phyloP scores from a whole-genome alignment of 2,329 filamentous ascomycete genomes.

The Phialocephala sp. region DNA sequence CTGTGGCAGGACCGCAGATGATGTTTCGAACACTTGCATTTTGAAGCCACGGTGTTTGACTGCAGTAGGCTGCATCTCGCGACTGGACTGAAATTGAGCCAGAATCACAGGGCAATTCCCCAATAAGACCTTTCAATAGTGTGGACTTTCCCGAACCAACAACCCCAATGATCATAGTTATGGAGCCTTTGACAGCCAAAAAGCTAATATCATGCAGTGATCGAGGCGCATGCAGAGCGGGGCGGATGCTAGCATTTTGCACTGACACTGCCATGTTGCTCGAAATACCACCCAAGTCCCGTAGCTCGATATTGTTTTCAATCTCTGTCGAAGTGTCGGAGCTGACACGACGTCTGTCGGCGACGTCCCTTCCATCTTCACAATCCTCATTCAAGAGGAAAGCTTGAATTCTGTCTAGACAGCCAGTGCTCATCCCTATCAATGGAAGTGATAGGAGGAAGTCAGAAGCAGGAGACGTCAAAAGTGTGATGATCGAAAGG shows the following conservation, averaged over 20 bases:
- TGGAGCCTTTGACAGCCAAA: constrained; percentile 16
- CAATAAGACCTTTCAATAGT: constrained; percentile 38
- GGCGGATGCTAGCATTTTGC: constrained; percentile 16
- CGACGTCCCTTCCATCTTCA: constrained; percentile 11
- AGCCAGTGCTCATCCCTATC: constrained; percentile 25
- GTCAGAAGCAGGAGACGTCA: constrained; percentile 24
- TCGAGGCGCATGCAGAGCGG: neutral
- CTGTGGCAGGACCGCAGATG: constrained; percentile 43
- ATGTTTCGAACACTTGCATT: constrained; percentile 49
- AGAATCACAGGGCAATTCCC: constrained; percentile 27
- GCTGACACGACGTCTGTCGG: neutral
- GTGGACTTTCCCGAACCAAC: constrained; percentile 43
- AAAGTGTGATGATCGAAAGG: constrained; percentile 28
- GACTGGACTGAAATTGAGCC: constrained; percentile 17
- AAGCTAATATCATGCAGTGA: constrained; percentile 22
- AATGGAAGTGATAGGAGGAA: constrained; percentile 27
- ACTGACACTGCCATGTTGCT: constrained; percentile 5
- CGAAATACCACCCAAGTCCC: neutral
- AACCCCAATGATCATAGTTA: constrained; percentile 40
- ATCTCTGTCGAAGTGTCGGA: neutral
- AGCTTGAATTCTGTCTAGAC: constrained; percentile 26
- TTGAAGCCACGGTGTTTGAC: constrained; percentile 52
- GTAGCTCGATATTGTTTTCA: neutral
- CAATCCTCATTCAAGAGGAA: constrained; percentile 23
- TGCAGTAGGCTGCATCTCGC: constrained; percentile 47